These are phyloP conservation scores for Helianthus tuberosus DNA, from an alignment of 129 eudicot species.

Conservation along the genomic window DNA sequence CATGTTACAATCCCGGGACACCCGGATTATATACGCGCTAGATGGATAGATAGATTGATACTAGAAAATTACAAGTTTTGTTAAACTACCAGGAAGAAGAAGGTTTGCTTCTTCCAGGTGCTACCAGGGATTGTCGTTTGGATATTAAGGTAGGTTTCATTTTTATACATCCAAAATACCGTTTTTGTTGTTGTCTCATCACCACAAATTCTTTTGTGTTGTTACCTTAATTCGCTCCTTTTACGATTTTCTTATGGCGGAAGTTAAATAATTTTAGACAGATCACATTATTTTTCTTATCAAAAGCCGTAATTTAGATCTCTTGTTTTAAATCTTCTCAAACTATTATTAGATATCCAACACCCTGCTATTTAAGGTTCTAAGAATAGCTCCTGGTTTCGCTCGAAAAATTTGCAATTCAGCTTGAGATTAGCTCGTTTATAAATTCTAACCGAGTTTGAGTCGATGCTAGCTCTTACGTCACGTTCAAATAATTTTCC, in stretches of 20 bases:
- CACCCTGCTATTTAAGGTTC: no score
- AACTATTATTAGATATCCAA: no score
- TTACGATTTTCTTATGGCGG: not conserved
- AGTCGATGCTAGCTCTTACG: no score
- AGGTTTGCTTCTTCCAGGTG: constrained; percentile 41
- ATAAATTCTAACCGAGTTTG: no score
- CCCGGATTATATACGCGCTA: constrained; percentile 25
- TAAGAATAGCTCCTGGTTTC: no score
- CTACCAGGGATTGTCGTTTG: constrained; percentile 42
- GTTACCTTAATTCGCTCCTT: constrained; percentile 34
- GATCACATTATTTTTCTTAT: no score
- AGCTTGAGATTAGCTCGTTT: no score
- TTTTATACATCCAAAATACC: constrained; percentile 24
- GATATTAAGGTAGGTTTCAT: not conserved
- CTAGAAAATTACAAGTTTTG: not conserved
- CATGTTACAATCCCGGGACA: constrained; percentile 47
- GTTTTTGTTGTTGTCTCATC: constrained; percentile 28
- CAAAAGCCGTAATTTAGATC: no score
- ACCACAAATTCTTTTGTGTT: constrained; percentile 18
- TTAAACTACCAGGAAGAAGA: constrained; percentile 35
- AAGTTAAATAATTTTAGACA: constrained; percentile 5
- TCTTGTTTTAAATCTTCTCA: no score
- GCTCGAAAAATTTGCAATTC: no score
- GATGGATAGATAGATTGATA: constrained; percentile 10
- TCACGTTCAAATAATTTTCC: no score